Evolutionary conservation across 352 stramenopile species (phyloP), one percentile per base, ranked within the genome.

Genomic region (Ophiocytium majus): DNA sequence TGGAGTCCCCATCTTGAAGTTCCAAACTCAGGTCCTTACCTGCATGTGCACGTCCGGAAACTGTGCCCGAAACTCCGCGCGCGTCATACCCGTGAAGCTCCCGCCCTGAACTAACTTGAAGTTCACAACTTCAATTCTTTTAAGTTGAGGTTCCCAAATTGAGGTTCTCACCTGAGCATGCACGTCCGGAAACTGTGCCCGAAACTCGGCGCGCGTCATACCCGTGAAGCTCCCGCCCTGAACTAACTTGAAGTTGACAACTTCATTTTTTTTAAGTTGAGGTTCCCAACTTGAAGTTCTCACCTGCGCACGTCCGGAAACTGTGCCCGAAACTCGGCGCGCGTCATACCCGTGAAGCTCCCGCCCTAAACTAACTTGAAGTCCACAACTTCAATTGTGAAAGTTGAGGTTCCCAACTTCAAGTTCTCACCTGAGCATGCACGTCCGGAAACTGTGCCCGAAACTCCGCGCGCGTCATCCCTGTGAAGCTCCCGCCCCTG

Each of bases 171-270:
- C 75, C 75, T 81, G 75, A 14, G 19, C 32, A 9, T 36, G 32
- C 10, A 81, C 49, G 31, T 81, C 75, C 10, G 75, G 75, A 17
- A 50, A 43, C 49, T 93, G 91, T 0, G 85, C 88, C 82, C 92
- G 88, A 76, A 97, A 95, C 83, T 96, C 93, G 36, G 94, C 89
- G 81, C 94, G 93, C 71, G 92, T 96, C 84, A 97, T 84, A 1
- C 80, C 80, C 0, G 85, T 57, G 43, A 57, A 57, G 43, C 43
- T 57, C 5, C 43, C 43, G 5, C 43, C n/a, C n/a, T n/a, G n/a
- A n/a, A n/a, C n/a, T n/a, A n/a, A n/a, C n/a, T n/a, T n/a, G n/a
- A n/a, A n/a, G n/a, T n/a, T n/a, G n/a, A n/a, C n/a, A n/a, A n/a
- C n/a, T 57, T 57, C 14, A 5, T 57, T 14, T 57, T 57, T 14